phyloP scores from a whole-genome alignment of 495 filamentous ascomycete species.

The Penicillium daleae region DNA sequence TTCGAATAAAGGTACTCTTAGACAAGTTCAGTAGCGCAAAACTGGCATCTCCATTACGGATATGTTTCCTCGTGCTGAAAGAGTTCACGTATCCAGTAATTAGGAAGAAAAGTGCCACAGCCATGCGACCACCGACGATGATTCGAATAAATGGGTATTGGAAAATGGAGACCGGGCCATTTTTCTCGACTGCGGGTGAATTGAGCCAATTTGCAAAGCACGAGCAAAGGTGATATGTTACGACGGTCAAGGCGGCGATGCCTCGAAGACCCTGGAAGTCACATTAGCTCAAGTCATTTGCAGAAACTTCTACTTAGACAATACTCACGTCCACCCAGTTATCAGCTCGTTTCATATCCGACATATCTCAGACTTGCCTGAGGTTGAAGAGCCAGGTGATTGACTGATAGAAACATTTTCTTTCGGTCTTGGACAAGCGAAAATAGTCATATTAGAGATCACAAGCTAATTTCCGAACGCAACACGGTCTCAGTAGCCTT shows the following conservation, averaged over 20 bases:
- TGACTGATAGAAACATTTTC: not conserved
- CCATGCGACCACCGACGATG: constrained; percentile 12
- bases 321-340: constrained; percentile 24
- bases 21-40: constrained; percentile 13
- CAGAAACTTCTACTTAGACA: not conserved
- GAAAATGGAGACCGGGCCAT: constrained; percentile 10
- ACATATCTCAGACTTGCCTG: constrained; percentile 2
- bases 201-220: constrained; percentile 23
- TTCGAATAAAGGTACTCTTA: constrained; percentile 14
- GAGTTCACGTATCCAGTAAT: constrained; percentile 25
- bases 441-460: not conserved
- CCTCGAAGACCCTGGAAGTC: constrained; percentile 17
- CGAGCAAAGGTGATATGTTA: constrained; percentile 22
- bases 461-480: not conserved
- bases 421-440: not conserved
- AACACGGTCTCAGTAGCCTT: not conserved
- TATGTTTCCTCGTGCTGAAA: constrained; percentile 12
- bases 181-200: constrained; percentile 16
- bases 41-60: constrained; percentile 11
- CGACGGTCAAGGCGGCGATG: constrained; percentile 15
- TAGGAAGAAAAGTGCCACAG: constrained; percentile 20
- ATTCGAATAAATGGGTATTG: constrained; percentile 23
- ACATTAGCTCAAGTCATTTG: not conserved
- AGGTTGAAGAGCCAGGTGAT: not conserved
- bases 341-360: constrained; percentile 8